A percentile compares a stretch with the other conserved stretches of the same genome.
phyloP scores from a whole-genome alignment of 2,329 filamentous ascomycete species.

The Hypoxylon sp. region DNA sequence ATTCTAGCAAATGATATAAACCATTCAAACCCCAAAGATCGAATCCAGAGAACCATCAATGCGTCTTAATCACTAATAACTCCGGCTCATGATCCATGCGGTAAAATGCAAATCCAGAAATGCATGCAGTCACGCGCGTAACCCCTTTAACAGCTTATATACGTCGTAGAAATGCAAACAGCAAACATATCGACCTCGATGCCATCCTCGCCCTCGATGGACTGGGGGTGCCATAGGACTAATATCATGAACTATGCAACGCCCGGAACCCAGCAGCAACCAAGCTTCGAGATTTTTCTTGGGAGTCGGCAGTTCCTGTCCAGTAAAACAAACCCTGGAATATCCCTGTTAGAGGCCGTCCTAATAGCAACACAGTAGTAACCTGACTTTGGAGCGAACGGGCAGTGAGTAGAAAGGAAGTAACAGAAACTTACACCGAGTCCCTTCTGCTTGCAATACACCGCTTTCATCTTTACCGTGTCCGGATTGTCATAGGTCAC shows the following conservation, averaged over 20 bases:
- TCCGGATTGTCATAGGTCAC: constrained; percentile 82
- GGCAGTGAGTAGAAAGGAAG: constrained; percentile 8
- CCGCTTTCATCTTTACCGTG: constrained; percentile 78
- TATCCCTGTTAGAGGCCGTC: constrained; percentile 9
- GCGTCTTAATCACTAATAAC: no score
- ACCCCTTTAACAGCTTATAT: neutral
- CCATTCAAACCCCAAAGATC: no score
- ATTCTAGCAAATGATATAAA: no score
- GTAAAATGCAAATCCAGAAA: constrained; percentile 16
- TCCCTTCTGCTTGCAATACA: constrained; percentile 74
- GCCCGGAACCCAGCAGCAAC: constrained; percentile 67
- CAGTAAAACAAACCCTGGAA: constrained; percentile 81
- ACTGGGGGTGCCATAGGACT: neutral
- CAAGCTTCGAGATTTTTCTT: constrained; percentile 64
- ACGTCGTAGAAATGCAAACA: constrained; percentile 27
- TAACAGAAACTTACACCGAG: constrained; percentile 63
- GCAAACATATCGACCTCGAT: no score
- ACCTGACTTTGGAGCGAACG: constrained; percentile 2
- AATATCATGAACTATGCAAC: constrained; percentile 56
- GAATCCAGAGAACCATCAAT: no score
- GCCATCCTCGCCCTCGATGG: no score
- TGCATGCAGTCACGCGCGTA: no score
- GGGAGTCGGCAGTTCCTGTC: constrained; percentile 77
- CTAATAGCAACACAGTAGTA: neutral
- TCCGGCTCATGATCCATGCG: neutral